Evolutionary conservation across 768 basidiomycete species (phyloP).

Genomic region (Pilatotrama ljubarskyi): DNA sequence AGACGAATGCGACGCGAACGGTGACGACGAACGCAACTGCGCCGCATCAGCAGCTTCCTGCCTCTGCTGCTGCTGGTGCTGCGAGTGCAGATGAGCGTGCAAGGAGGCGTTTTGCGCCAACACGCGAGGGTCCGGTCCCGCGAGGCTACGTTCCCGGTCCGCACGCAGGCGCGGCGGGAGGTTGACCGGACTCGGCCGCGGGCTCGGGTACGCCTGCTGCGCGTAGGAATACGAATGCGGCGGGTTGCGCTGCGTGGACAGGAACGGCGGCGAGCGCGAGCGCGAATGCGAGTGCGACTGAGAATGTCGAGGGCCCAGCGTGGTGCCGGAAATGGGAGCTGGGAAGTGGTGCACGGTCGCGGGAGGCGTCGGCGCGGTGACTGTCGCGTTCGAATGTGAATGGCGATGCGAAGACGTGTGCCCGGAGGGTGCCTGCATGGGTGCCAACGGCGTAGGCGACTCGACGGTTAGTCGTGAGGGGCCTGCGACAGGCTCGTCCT

Average conservation of each 20-base stretch:
- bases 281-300: conserved; percentile 22
- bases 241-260: conserved; percentile 12
- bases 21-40: conserved; percentile 26
- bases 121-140: background rate
- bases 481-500: conserved; percentile 9
- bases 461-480: conserved; percentile 8
- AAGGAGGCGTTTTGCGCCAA: background rate
- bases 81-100: conserved; percentile 8
- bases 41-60: background rate
- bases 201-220: conserved; percentile 9
- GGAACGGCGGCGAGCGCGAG: conserved; percentile 23
- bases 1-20: conserved; percentile 34
- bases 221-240: conserved; percentile 8
- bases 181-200: conserved; percentile 8
- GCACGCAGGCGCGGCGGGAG: conserved; percentile 18
- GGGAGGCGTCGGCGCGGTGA: conserved; percentile 45
- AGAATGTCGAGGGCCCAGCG: conserved; percentile 23
- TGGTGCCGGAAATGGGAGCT: conserved; percentile 20
- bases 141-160: conserved; percentile 15
- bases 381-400: conserved; percentile 49
- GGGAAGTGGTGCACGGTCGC: conserved; percentile 27
- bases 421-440: background rate
- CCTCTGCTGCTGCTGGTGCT: background rate
- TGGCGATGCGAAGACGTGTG: conserved; percentile 44
- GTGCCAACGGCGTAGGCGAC: conserved; percentile 1